Base-by-base conservation (phyloP, 116 monocot genomes). In the Cymodocea nodosa region DNA sequence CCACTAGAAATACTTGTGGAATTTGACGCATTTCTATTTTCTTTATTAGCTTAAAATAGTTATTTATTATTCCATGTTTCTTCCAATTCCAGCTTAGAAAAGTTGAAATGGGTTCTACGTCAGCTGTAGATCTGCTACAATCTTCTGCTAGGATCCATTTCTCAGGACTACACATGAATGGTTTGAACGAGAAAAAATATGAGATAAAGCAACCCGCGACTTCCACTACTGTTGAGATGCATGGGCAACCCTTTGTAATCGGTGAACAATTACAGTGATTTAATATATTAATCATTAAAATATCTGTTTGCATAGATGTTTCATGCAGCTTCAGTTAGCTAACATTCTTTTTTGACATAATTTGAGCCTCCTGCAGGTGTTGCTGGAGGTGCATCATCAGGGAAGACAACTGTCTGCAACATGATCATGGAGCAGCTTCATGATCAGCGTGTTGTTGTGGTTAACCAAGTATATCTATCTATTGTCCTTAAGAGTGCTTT, bases 341-440 rank as follows among this genome's bases (percentile, higher is more conserved):
- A 15, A 11, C 25, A 52, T 67, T 51, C 24, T 30, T 62, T 17
- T 62, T 39, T 62, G 20, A 37, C 62, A 39, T 62, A 44, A 4
- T 44, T 44, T 44, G 44, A n/a, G 12, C 39, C 30, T 66, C 9
- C 17, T 77, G 59, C 68, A 94, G 94, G 94, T 74, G 94, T 94
- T 75, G 90, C 87, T 75, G 94, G 94, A 62, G 94, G 94, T 75
- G 90, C 94, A 60, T 75, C 94, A 66, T 80, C 94, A 69, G 94
- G 94, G 52, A 94, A 94, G 75, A 94, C 78, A 2, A 81, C 85
- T 56, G 94, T 94, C 0, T 94, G 94, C 71, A 77, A 87, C 71
- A 85, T 94, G 94, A 94, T 94, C 39, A 94, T 94, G 44, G 75
- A 90, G 56, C 81, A 94, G 64, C 84, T 94, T 68, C 87, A 66